These are phyloP conservation scores for Trichoderma sp. DNA, from an alignment of 2,329 filamentous ascomycete species.

Conservation along the genomic window DNA sequence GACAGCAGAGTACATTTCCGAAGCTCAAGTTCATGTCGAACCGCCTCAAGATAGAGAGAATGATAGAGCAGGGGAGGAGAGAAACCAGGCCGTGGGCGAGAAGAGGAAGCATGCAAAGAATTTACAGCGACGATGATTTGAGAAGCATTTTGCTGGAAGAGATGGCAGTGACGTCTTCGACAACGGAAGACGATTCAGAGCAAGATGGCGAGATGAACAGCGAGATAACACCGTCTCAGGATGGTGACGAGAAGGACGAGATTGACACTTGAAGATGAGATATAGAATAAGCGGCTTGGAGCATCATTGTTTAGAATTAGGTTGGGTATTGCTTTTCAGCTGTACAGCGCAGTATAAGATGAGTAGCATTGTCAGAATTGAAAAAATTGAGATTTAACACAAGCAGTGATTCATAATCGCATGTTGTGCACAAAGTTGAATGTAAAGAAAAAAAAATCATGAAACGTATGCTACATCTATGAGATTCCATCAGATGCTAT, in stretches of 20 bases:
- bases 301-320: background rate
- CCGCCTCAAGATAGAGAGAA: slow-evolving; percentile 75
- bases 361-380: background rate
- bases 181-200: slow-evolving; percentile 36
- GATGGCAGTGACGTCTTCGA: slow-evolving; percentile 32
- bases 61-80: slow-evolving; percentile 57
- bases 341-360: background rate
- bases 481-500: slow-evolving; percentile 2
- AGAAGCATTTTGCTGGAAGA: slow-evolving; percentile 45
- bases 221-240: slow-evolving; percentile 7
- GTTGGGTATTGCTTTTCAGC: background rate
- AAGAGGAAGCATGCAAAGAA: slow-evolving; percentile 55
- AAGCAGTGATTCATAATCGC: background rate
- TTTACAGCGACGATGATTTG: slow-evolving; percentile 60
- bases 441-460: background rate
- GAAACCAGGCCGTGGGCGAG: slow-evolving; percentile 50
- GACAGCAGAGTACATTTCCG: slow-evolving; percentile 84
- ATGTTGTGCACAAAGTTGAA: background rate
- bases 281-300: background rate
- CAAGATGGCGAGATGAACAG: slow-evolving; percentile 23
- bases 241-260: slow-evolving; percentile 24
- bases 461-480: slow-evolving; percentile 9
- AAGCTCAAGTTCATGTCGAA: slow-evolving; percentile 91
- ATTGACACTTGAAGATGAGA: background rate
- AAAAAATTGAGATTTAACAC: background rate